Base-by-base conservation (phyloP, 192 early-diverging fungal species). In the Entophlyctis luteolus region DNA sequence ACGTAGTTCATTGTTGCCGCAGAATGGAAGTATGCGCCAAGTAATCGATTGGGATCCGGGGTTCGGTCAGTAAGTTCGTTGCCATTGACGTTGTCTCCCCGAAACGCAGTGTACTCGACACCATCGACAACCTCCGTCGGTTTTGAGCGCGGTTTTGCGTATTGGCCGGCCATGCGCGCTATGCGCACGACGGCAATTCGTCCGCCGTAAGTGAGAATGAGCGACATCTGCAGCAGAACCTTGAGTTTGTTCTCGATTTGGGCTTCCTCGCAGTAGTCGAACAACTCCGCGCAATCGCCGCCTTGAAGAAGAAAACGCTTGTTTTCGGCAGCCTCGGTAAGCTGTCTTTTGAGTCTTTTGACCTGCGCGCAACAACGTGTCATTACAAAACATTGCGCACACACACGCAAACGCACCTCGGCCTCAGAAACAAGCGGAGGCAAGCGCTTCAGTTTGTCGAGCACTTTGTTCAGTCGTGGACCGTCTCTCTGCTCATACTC, bases 81-180 rank as follows among this genome's bases (percentile, higher is more conserved):
- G 53, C 96, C 93, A 80, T 99, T 99, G 50, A 99, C 92, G 78
- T 96, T 98, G 81, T 98, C 96, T 53, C 96, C 96, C 53, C 96
- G 87, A 84, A 90, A 99, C 34, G 94, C 91, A 50, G 81, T 66
- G 65, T 95, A 90, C 59, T 89, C 84, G 50, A 84, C 77, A 54
- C 94, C 96, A 69, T 93, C 79, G 37, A 91, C 77, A 56, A 86
- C 88, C 70, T 99, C 96, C 35, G 82, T 93, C 1, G 93, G 88
- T 73, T 87, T 93, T 37, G 92, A 94, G 52, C 96, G 86, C 14
- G 96, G 96, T 82, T 98, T 98, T 48, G 96, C 96, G 77, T 98
- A 98, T 79, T 98, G 94, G 2, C 96, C 96, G 20, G 92, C 95
- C 93, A 99, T 98, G 59, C 96, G 89, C 25, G 93, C 96, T 67